Conservation (phyloP, 768 basidiomycete genomes). For the Bullera alba region DNA sequence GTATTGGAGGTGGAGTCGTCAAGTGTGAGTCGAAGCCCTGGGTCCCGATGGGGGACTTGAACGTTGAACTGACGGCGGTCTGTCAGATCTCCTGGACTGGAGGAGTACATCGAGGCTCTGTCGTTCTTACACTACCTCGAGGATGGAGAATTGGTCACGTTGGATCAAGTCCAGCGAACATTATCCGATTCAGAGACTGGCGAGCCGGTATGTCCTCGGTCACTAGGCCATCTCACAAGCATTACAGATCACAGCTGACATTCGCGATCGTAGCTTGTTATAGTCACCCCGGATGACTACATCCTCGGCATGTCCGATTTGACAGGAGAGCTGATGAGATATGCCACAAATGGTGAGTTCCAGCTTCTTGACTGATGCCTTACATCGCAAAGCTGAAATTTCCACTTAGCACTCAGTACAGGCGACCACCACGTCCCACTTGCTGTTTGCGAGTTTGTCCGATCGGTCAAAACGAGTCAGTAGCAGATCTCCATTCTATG, state of each 20-base stretch:
- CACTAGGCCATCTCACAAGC: neutral
- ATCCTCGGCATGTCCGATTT: slow-evolving; percentile 87
- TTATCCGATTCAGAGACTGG: slow-evolving; percentile 57
- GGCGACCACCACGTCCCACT: slow-evolving; percentile 43
- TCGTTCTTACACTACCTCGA: slow-evolving; percentile 82
- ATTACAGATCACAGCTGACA: neutral
- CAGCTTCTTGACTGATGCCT: neutral
- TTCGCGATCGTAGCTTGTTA: slow-evolving; percentile 58
- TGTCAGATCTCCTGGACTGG: slow-evolving; percentile 58
- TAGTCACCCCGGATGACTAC: slow-evolving; percentile 73
- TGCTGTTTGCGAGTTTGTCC: slow-evolving; percentile 44
- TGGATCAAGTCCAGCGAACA: slow-evolving; percentile 57
- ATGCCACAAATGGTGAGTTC: slow-evolving; percentile 68
- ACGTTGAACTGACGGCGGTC: slow-evolving; percentile 51
- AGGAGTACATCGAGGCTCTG: slow-evolving; percentile 92
- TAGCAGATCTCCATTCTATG: neutral
- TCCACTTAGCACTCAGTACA: slow-evolving; percentile 33
- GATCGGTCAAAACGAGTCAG: slow-evolving; percentile 47
- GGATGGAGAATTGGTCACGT: slow-evolving; percentile 58
- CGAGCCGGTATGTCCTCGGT: slow-evolving; percentile 53
- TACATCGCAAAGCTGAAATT: neutral
- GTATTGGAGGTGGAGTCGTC: slow-evolving; percentile 39
- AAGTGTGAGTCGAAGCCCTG: slow-evolving; percentile 33
- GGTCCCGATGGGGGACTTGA: neutral
- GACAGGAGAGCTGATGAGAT: slow-evolving; percentile 94